These are phyloP conservation scores for Mycocentrospora acerina DNA, from an alignment of 2,329 filamentous ascomycete species.

Conservation along the genomic window DNA sequence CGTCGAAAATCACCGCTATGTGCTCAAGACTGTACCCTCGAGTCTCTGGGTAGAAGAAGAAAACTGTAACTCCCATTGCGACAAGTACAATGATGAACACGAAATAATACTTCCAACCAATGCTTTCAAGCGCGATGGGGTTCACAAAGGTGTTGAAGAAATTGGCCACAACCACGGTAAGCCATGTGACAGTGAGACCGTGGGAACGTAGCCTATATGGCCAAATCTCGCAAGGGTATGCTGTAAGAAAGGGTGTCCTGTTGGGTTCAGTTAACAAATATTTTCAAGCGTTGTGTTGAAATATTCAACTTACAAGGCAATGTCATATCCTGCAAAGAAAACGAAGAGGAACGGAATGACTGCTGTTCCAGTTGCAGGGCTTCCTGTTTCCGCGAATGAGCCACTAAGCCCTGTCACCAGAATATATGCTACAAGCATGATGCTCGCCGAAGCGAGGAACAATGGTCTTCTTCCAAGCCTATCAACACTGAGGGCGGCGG, in stretches of 20 bases:
- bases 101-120: constrained; percentile 21
- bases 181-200: constrained; percentile 41
- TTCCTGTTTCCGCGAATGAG: constrained; percentile 11
- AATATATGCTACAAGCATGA: constrained; percentile 48
- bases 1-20: constrained; percentile 14
- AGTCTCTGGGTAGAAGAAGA: constrained; percentile 15
- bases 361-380: constrained; percentile 3
- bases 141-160: constrained; percentile 14
- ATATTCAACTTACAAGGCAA: constrained; percentile 31
- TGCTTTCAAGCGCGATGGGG: constrained; percentile 17
- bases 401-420: constrained; percentile 45
- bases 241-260: constrained; percentile 28
- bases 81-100: constrained; percentile 23
- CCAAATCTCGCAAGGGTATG: constrained; percentile 37
- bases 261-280: constrained; percentile 47
- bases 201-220: constrained; percentile 28
- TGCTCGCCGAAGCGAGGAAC: constrained; percentile 44
- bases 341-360: constrained; percentile 16
- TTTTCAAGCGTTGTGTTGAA: constrained; percentile 44
- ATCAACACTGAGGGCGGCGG: constrained; percentile 44
- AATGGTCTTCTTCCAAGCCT: constrained; percentile 46
- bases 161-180: constrained; percentile 3
- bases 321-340: constrained; percentile 19
- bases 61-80: constrained; percentile 8
- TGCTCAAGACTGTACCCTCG: constrained; percentile 12